Evolutionary conservation across 2,329 filamentous ascomycete species (phyloP), one percentile per base, ranked within the genome.

Genomic region (Sarocladium brachiariae): DNA sequence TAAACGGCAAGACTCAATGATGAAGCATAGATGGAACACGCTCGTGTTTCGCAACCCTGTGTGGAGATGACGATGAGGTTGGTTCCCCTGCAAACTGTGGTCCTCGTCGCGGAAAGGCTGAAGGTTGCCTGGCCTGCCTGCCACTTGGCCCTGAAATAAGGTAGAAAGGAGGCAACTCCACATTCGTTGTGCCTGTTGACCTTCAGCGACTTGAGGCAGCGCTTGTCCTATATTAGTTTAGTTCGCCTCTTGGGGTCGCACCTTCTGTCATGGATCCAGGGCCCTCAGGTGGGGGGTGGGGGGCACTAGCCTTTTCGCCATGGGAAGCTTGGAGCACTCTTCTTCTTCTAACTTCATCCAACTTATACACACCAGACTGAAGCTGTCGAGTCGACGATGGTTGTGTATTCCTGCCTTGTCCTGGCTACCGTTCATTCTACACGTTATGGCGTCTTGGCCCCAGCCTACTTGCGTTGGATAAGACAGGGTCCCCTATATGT

Each of bases 1-100:
- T 50, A 48, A 46, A 52, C 50, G 53, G 51, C 54, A 54, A 58
- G 46, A 61, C 57, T 52, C 53, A 54, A 39, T 53, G 58, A 64
- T 74, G 72, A 74, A 65, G 71, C 72, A 74, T 58, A 66, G 59
- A 65, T 75, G 72, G 65, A 69, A 75, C 72, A 70, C 51, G 61
- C 62, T 60, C 56, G 56, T 61, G 72, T 75, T 75, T 75, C 71
- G 70, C 16, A 33, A 31, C 43, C 43, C 18, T 45, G 39, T 30
- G 39, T 9, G 21, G 43, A 33, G 43, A n/a, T 18, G 43, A 8
- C 25, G 43, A 33, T 31, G 43, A 18, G 27, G 27, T 47, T 24
- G 43, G 7, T 19, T 39, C 37, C 39, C 39, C 39, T 45, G 6
- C 18, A 4, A 45, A 16, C 21, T 21, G 39, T 14, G n/a, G 30